These are phyloP conservation scores for Hypoxylon sp. DNA, from an alignment of 2,329 filamentous ascomycete genomes.

Conservation along the genomic window DNA sequence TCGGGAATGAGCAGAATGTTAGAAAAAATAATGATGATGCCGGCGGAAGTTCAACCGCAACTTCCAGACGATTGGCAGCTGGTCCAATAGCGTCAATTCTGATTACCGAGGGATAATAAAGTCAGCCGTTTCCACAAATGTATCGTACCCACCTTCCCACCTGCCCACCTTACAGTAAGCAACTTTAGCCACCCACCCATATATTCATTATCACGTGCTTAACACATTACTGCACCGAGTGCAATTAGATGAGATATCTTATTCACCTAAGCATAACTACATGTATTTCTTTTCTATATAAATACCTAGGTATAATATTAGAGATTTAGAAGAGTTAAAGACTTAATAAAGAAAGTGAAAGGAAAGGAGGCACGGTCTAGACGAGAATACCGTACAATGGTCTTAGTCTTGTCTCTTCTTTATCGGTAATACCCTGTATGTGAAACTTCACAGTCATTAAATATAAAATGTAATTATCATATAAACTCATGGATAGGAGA, in stretches of 20 bases:
- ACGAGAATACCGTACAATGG: too few relatives aligned
- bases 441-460: too few relatives aligned
- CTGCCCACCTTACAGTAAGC: slow-evolving; percentile 20
- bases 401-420: neutral
- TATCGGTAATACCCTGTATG: neutral
- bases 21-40: slow-evolving; percentile 51
- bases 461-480: too few relatives aligned
- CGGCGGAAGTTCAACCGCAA: slow-evolving; percentile 50
- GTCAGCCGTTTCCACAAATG: slow-evolving; percentile 35
- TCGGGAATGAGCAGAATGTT: slow-evolving; percentile 40
- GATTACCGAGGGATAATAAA: slow-evolving; percentile 55
- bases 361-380: too few relatives aligned
- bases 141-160: slow-evolving; percentile 18
- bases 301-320: neutral
- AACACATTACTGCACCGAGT: neutral
- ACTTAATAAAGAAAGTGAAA: too few relatives aligned
- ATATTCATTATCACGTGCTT: slow-evolving; percentile 35
- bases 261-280: slow-evolving; percentile 17
- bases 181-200: slow-evolving; percentile 29
- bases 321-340: too few relatives aligned
- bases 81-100: slow-evolving; percentile 52
- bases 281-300: neutral
- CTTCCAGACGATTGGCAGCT: slow-evolving; percentile 45
- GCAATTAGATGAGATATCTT: neutral
- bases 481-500: neutral